Conservation (phyloP, 2,329 filamentous ascomycete genomes). For the Zasmidium citrigriseum region DNA sequence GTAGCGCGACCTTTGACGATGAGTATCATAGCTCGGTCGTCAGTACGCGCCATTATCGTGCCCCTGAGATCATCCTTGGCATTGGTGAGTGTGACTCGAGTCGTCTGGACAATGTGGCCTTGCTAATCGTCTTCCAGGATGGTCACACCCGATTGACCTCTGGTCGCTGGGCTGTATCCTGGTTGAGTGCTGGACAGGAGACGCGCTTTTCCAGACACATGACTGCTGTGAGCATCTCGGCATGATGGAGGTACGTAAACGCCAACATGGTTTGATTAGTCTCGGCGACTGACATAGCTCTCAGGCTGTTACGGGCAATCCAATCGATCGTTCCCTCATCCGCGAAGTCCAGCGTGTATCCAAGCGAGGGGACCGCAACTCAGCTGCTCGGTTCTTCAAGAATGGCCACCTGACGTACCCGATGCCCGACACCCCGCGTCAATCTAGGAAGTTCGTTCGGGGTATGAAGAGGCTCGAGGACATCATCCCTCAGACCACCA, state of each 20-base stretch:
- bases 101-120: neutral
- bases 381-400: constrained; percentile 33
- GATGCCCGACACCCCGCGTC: constrained; percentile 62
- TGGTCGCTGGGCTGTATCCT: constrained; percentile 71
- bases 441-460: constrained; percentile 66
- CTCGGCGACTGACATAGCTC: neutral
- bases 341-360: constrained; percentile 32
- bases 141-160: constrained; percentile 69
- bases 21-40: constrained; percentile 70
- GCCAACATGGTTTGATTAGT: neutral
- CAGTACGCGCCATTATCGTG: constrained; percentile 66
- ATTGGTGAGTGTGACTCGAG: constrained; percentile 42
- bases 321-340: constrained; percentile 35
- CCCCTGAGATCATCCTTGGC: constrained; percentile 68
- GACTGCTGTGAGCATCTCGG: constrained; percentile 68
- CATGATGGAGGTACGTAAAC: constrained; percentile 61
- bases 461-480: constrained; percentile 66
- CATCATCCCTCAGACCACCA: constrained; percentile 58
- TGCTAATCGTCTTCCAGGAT: constrained; percentile 39
- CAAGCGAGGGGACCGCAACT: constrained; percentile 33
- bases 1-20: constrained; percentile 67
- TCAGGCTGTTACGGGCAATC: constrained; percentile 33
- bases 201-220: constrained; percentile 68
- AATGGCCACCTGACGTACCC: constrained; percentile 62
- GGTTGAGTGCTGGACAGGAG: constrained; percentile 68